These are phyloP conservation scores for Boechera retrofracta DNA, from an alignment of 345 rosid species.

Conservation along the genomic window DNA sequence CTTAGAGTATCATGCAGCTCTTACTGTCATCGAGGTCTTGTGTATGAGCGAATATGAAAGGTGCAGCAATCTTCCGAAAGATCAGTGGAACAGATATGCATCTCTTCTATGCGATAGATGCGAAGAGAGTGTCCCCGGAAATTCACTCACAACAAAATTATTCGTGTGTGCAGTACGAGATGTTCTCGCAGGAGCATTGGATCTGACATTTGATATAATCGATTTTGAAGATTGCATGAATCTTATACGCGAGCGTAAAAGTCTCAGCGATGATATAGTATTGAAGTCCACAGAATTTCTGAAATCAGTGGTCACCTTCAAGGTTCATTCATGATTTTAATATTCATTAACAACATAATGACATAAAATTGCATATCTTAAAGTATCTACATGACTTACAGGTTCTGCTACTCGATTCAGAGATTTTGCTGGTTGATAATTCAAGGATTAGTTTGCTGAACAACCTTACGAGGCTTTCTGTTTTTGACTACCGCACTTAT, in stretches of 20 bases:
- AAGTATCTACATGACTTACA: constrained; percentile 23
- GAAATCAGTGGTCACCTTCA: not conserved
- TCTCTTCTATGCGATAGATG: constrained; percentile 34
- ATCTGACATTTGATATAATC: not conserved
- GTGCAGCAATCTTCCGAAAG: constrained; percentile 22
- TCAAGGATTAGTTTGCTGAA: constrained; percentile 33
- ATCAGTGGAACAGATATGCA: constrained; percentile 35
- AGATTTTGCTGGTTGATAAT: constrained; percentile 36
- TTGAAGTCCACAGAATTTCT: not conserved
- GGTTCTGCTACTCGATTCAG: constrained; percentile 29
- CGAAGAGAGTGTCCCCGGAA: not conserved
- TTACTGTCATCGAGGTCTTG: not conserved
- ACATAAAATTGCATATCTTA: constrained; percentile 1
- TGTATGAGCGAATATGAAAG: constrained; percentile 14
- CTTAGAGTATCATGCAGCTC: constrained; percentile 3
- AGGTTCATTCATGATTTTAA: constrained; percentile 20
- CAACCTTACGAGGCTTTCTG: constrained; percentile 29
- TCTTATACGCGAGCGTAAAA: constrained; percentile 9
- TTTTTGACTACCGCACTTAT: constrained; percentile 35
- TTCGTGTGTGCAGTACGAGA: constrained; percentile 30
- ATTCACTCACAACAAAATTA: not conserved
- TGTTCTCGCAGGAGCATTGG: constrained; percentile 21
- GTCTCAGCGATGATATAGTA: constrained; percentile 29
- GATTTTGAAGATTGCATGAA: constrained; percentile 23
- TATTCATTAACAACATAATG: constrained; percentile 11